These are phyloP conservation scores for Podaxis sp. DNA, from an alignment of 768 basidiomycete genomes.

Conservation along the genomic window DNA sequence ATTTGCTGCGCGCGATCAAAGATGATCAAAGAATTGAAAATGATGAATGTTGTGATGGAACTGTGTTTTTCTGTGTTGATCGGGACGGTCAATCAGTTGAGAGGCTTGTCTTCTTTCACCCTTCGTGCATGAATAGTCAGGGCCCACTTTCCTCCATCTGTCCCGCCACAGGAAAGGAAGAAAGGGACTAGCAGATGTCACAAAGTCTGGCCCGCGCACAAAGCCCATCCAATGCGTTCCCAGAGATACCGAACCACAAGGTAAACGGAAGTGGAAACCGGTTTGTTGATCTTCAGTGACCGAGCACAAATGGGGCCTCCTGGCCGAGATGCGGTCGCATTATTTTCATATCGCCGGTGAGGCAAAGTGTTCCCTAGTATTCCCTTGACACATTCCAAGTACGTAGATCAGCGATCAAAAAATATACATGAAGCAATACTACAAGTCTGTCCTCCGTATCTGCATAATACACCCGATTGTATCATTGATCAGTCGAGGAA, in stretches of 20 bases:
- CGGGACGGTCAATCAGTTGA: no score
- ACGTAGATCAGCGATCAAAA: slow-evolving; percentile 8
- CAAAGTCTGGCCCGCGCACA: not conserved
- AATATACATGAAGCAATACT: not conserved
- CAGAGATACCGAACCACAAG: not conserved
- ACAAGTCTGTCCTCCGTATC: not conserved
- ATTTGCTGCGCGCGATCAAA: not conserved
- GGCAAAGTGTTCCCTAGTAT: not conserved
- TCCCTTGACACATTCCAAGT: not conserved
- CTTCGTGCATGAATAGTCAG: not conserved
- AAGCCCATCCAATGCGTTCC: no score
- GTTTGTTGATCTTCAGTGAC: not conserved
- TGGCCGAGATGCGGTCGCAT: not conserved
- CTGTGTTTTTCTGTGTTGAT: not conserved
- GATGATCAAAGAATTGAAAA: not conserved
- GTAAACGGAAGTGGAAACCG: no score
- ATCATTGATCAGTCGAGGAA: not conserved
- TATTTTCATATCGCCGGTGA: not conserved
- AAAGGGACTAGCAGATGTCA: not conserved
- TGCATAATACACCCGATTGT: not conserved
- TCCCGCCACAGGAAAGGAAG: not conserved
- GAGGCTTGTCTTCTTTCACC: not conserved
- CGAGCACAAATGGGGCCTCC: not conserved
- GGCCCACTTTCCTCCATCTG: not conserved
- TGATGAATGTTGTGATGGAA: not conserved